Conservation (phyloP, 1,284 basidiomycete species). For the Boletellus deceptivus region DNA sequence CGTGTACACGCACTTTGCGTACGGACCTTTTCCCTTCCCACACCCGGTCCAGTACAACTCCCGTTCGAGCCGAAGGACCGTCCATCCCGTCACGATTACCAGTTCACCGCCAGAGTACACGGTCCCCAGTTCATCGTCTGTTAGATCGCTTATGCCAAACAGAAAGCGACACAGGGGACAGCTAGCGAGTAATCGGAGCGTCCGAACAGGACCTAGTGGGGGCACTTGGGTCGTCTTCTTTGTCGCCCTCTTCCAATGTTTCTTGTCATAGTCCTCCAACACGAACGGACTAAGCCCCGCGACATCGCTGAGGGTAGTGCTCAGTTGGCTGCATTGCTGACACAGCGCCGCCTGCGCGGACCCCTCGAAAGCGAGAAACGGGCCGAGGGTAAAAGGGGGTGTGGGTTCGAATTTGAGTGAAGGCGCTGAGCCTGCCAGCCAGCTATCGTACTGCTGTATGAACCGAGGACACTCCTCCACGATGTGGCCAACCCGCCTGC, state of each 20-base stretch:
- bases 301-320: not conserved
- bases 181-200: conserved; percentile 9
- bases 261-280: not conserved
- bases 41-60: not conserved
- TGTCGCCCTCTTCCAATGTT: not conserved
- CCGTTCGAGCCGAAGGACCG: conserved; percentile 3
- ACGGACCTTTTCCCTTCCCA: conserved; percentile 3
- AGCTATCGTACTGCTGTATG: not conserved
- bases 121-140: not conserved
- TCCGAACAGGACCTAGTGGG: conserved; percentile 6
- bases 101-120: not conserved
- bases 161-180: conserved; percentile 13
- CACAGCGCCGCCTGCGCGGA: not conserved
- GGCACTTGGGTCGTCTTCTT: conserved; percentile 7
- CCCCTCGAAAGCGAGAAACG: not conserved
- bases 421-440: not conserved
- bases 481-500: conserved; percentile 11
- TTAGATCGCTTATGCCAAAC: conserved; percentile 10
- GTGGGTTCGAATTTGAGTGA: not conserved
- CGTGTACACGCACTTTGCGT: conserved; percentile 14
- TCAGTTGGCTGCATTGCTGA: conserved; percentile 1
- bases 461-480: conserved; percentile 2
- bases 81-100: conserved; percentile 4
- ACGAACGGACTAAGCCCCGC: conserved; percentile 5
- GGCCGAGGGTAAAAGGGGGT: not conserved